These are phyloP conservation scores for Diaporthe vaccinii DNA, from an alignment of 2,329 filamentous ascomycete genomes.

Conservation along the genomic window DNA sequence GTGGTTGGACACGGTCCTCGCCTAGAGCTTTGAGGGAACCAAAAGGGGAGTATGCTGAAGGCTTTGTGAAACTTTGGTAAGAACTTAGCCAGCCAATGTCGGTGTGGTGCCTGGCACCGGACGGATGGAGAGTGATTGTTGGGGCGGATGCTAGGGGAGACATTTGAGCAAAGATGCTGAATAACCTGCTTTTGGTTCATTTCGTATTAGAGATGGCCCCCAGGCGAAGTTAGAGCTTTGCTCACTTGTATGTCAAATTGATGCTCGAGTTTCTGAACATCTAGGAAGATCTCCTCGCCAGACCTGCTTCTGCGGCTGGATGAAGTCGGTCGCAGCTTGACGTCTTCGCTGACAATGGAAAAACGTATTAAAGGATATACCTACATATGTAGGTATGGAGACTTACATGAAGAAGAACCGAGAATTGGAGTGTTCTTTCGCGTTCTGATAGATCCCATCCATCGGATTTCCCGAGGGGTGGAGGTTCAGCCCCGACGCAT, in stretches of 20 bases:
- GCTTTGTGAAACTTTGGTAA: neutral
- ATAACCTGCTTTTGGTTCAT: neutral
- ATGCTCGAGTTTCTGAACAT: neutral
- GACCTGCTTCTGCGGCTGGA: neutral
- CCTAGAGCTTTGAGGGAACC: neutral
- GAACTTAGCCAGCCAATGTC: neutral
- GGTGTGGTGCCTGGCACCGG: neutral
- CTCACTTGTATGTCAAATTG: neutral
- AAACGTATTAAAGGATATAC: neutral
- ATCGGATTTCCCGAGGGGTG: neutral
- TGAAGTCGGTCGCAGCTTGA: neutral
- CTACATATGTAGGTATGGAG: too few species aligned
- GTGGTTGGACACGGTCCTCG: neutral
- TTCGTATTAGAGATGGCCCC: neutral
- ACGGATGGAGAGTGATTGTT: neutral
- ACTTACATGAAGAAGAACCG: too few species aligned
- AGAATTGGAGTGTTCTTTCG: too few species aligned
- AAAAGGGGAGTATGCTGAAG: neutral
- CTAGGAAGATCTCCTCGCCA: neutral
- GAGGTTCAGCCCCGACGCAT: neutral
- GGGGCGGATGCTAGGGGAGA: neutral
- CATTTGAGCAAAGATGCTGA: neutral
- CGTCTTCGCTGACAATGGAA: neutral
- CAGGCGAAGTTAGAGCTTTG: neutral
- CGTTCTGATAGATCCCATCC: too few species aligned